These are phyloP conservation scores for Halophytophthora polymorphica DNA, from an alignment of 352 stramenopile species.

Conservation along the genomic window DNA sequence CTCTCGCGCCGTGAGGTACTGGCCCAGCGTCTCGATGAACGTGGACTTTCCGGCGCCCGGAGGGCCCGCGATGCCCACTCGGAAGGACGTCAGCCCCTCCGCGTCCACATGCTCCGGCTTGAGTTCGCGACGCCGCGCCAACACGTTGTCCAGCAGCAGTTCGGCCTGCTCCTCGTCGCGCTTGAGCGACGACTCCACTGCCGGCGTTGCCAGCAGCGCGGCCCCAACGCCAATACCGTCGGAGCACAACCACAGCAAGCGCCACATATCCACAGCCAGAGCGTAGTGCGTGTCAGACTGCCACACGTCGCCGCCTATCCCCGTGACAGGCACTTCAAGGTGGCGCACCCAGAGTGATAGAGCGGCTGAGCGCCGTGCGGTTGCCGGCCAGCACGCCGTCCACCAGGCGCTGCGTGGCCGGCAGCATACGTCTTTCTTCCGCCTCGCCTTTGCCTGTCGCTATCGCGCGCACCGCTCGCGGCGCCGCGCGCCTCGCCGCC, in stretches of 20 bases:
- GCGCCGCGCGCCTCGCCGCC: neutral
- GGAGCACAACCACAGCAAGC: too few species aligned
- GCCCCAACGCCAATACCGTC: too few species aligned
- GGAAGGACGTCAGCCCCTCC: constrained; percentile 56
- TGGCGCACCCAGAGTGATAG: constrained; percentile 63
- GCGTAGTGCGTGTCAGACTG: too few species aligned
- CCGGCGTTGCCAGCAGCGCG: neutral
- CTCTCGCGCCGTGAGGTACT: constrained; percentile 74
- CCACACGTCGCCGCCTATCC: too few species aligned
- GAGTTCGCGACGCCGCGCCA: constrained; percentile 51
- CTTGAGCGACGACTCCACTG: constrained; percentile 78
- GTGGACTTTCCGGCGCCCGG: constrained; percentile 96
- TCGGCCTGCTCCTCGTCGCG: constrained; percentile 81
- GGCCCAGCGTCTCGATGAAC: constrained; percentile 96
- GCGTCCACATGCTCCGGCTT: constrained; percentile 22
- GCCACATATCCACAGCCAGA: too few species aligned
- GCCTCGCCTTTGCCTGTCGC: neutral
- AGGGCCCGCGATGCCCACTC: constrained; percentile 89
- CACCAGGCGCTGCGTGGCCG: constrained; percentile 45
- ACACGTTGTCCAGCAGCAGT: constrained; percentile 81
- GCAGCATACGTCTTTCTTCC: constrained; percentile 19
- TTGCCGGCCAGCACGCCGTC: constrained; percentile 55
- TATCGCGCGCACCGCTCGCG: neutral
- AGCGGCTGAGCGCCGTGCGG: constrained; percentile 63
- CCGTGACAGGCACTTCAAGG: constrained; percentile 7